Percentiles rank a stretch among this genome's conserved stretches.
These are phyloP conservation scores for Russula sp. DNA, from an alignment of 768 basidiomycete genomes.

Conservation along the genomic window DNA sequence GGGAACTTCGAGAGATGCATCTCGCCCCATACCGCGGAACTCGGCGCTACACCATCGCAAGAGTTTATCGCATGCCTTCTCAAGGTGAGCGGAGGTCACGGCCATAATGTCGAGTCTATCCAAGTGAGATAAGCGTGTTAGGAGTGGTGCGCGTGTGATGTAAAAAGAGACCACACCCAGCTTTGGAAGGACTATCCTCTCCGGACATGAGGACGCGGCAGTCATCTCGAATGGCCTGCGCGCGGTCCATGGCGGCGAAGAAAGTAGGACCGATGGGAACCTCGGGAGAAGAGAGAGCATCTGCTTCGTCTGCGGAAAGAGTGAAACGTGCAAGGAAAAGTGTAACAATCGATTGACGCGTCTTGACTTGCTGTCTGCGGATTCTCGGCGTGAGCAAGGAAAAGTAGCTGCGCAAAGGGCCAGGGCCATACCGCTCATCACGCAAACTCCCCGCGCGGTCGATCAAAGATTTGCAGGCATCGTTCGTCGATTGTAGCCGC, in stretches of 20 bases:
- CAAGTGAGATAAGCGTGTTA: background rate
- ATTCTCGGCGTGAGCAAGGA: constrained; percentile 7
- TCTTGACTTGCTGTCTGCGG: constrained; percentile 58
- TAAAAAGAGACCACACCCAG: constrained; percentile 45
- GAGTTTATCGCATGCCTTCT: constrained; percentile 86
- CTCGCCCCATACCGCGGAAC: constrained; percentile 71
- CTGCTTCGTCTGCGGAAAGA: constrained; percentile 61
- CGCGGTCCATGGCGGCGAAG: constrained; percentile 83
- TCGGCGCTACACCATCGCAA: constrained; percentile 80
- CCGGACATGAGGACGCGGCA: constrained; percentile 84
- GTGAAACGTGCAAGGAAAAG: constrained; percentile 85
- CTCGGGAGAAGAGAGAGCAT: constrained; percentile 71
- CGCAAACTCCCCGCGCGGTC: constrained; percentile 75
- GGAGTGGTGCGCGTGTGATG: background rate
- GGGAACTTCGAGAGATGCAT: constrained; percentile 63
- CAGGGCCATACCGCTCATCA: constrained; percentile 52
- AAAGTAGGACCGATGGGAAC: constrained; percentile 66
- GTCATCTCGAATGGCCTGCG: constrained; percentile 73
- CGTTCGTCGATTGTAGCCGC: constrained; percentile 66
- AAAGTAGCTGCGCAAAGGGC: background rate
- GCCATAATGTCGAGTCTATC: constrained; percentile 83
- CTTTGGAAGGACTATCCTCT: constrained; percentile 68
- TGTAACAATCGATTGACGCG: constrained; percentile 63
- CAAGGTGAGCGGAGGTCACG: constrained; percentile 70
- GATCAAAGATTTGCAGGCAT: constrained; percentile 69